Base-by-base conservation (phyloP, 2,329 filamentous ascomycete species). In the Diplodia seriata region DNA sequence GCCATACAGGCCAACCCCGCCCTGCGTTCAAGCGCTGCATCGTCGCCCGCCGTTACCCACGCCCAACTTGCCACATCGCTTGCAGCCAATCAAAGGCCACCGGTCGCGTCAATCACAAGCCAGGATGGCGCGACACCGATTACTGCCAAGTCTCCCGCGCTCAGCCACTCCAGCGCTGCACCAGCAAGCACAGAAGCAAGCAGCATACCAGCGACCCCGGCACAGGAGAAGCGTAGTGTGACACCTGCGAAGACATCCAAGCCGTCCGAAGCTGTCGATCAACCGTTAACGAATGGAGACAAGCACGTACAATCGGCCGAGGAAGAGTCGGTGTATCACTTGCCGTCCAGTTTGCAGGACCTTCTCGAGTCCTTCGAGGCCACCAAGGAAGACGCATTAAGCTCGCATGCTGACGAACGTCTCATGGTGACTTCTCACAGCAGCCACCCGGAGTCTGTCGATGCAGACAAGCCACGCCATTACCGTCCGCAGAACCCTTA, bases 281-380 rank as follows among this genome's bases (percentile, higher is more conserved):
- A 63, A 26, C 75, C 78, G 26, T 70, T 83, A 26, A 83, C 83
- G 6, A 88, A 89, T 71, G 85, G 86, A 29, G 84, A 87, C 62
- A 78, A 78, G 14, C 83, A 84, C 72, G 81, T 81, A 62, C 82
- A 84, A 38, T 73, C 74, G 11, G 73, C 81, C n/a, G 83, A 85
- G 67, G 90, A 92, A 69, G 92, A 97, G 79, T 95, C 91, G 14
- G 91, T 97, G 73, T 99, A 94, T 78, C 94, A 98, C 78, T 86
- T 99, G 47, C 95, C 95, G 4, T 88, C 93, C 7, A 93, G 91
- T 36, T 82, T 99, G 66, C 91, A 93, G 75, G 95, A 99, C 77
- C 84, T 99, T 40, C 87, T 98, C 20, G 92, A 97, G 68, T 93
- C 94, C 0, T 97, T 94, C 75, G 94, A 98, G 78, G 86, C 89